Evolutionary conservation across 2,329 filamentous ascomycete genomes (phyloP), one percentile per base, ranked within the genome.

Genomic region (Venturia carpophila): DNA sequence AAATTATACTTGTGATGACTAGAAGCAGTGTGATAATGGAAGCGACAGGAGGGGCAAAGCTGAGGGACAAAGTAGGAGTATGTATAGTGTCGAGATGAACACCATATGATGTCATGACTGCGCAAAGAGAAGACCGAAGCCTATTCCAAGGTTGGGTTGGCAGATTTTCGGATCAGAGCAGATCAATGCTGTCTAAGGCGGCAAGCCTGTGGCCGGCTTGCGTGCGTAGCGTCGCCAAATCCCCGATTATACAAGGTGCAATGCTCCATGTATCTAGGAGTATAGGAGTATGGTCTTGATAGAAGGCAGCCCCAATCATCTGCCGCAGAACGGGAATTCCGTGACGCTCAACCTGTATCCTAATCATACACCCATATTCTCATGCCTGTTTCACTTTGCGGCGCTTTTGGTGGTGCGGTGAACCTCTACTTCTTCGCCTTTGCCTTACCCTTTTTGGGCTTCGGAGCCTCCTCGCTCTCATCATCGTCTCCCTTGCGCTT

Each of bases 401-500:
- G 17, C 52, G 52, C 37, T 58, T 15, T 58, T 5, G 13, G 1
- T 9, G 30, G 5, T 37, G 27, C 52, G 15, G 11, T 58, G 30
- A 19, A 27, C 37, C 7, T n/a, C 30, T 37, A 58, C 39, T 65
- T 65, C 64, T 82, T 85, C 1, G 72, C 79, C 73, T 83, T 84
- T 1, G 75, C 78, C 68, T 80, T 84, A 1, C 69, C 71, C 66
- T 71, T 72, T 69, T 82, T 82, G 1, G 82, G 78, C 69, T 83
- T 83, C 13, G 52, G 52, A 11, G 83, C 83, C 60, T 78, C 70
- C 17, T 75, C 71, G 13, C 76, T 70, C 60, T 75, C 71, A 30
- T 78, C 68, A 21, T 74, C 70, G 60, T 75, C 69, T 61, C 69
- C 79, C 76, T 58, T 58, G 11, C 52, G 27, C 78, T 75, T 70